These are phyloP conservation scores for Aspergillus persii DNA, from an alignment of 2,329 filamentous ascomycete species.

Conservation along the genomic window DNA sequence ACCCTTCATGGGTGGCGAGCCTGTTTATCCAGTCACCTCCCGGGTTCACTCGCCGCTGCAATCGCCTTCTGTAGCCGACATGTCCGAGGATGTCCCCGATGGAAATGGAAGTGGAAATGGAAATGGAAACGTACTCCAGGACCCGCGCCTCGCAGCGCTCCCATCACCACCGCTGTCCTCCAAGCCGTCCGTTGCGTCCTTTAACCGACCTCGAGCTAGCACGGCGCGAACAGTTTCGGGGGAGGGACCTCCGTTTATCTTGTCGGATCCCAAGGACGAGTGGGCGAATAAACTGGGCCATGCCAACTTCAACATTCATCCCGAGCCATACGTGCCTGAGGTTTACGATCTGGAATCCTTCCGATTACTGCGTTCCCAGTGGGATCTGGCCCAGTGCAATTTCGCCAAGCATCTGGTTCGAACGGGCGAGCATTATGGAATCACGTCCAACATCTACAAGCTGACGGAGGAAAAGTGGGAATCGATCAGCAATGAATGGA, in stretches of 20 bases:
- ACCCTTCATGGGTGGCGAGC: constrained; percentile 67
- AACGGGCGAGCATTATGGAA: constrained; percentile 85
- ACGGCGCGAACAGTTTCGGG: constrained; percentile 44
- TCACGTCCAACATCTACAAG: constrained; percentile 82
- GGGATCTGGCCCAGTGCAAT: constrained; percentile 78
- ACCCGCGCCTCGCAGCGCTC: constrained; percentile 48
- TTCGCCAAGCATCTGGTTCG: constrained; percentile 87
- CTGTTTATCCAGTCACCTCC: constrained; percentile 49
- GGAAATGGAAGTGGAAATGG: constrained; percentile 31
- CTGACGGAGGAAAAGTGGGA: constrained; percentile 89
- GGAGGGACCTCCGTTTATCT: constrained; percentile 57
- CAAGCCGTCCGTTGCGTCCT: constrained; percentile 74
- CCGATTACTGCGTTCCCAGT: constrained; percentile 69
- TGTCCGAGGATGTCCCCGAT: constrained; percentile 41
- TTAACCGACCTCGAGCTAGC: constrained; percentile 53
- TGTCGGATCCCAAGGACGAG: constrained; percentile 67
- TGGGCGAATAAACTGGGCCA: constrained; percentile 87
- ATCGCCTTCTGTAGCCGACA: constrained; percentile 74
- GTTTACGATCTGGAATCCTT: constrained; percentile 59
- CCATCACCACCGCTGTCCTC: constrained; percentile 73
- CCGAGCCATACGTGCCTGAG: constrained; percentile 73
- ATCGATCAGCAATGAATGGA: constrained; percentile 73
- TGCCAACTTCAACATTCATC: constrained; percentile 86
- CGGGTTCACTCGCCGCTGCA: constrained; percentile 77
- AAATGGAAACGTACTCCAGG: constrained; percentile 42